Evolutionary conservation across 768 basidiomycete genomes (phyloP), one percentile per base, ranked within the genome.

Genomic region (Tylopilus plumbeoviolaceoides): DNA sequence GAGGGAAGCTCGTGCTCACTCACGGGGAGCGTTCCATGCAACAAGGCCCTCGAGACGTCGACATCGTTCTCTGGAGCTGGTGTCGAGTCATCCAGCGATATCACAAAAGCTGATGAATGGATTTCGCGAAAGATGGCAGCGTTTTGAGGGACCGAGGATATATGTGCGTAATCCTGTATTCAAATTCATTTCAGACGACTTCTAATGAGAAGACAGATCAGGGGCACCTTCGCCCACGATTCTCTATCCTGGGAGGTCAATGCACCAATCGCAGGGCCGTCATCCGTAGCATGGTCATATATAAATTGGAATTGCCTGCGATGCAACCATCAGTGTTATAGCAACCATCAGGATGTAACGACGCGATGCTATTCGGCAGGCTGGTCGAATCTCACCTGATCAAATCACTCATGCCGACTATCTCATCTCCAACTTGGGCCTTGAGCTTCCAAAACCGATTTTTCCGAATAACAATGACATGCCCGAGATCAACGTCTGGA

Each of bases 371-470:
- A 23, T 23, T 23, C 23, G 5, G 23, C 5, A 23, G 23, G 23
- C 23, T 5, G 23, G 23, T 23, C 23, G 3, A 23, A 23, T 23
- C 76, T 53, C 58, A 89, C 90, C 70, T 75, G 51, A 85, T 78
- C 5, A 93, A 67, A 61, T 91, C 87, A 4, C 65, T 62, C 7
- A 84, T 81, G 59, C 85, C 83, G 25, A 86, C 71, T 27, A 91
- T 76, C 15, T 72, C 70, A 2, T 82, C 84, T 28, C 78, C 72
- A 35, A 73, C 63, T 44, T 79, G 73, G 5, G 81, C 78, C 23
- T 87, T 79, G 18, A 98, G 72, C 63, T 87, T 91, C 89, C 90
- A 98, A 17, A 85, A 76, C 28, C 91, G 77, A 54, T 91, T 91
- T 56, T 87, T 90, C 31, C 92, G 80, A n/a, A 95, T 75, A 23